Conservation (phyloP, 2,329 filamentous ascomycete species). For the Trichoderma sp. region DNA sequence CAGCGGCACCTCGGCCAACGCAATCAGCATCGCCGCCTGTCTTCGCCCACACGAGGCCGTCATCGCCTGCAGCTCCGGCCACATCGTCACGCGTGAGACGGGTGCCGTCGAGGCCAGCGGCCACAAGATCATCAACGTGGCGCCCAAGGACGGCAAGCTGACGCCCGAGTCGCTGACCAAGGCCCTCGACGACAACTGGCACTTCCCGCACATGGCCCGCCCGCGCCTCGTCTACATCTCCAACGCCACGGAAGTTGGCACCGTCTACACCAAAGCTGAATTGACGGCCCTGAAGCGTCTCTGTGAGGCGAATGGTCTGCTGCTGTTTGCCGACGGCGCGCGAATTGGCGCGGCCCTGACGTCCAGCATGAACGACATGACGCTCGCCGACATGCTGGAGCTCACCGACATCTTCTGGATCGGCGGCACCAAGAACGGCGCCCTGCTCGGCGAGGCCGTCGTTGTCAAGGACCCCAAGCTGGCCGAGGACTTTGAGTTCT, state of each 20-base stretch:
- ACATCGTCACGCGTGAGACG: slow-evolving; percentile 52
- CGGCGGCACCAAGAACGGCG: slow-evolving; percentile 55
- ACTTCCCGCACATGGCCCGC: slow-evolving; percentile 55
- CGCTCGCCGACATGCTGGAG: slow-evolving; percentile 47
- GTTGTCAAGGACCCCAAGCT: slow-evolving; percentile 47
- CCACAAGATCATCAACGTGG: slow-evolving; percentile 54
- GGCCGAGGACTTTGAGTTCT: slow-evolving; percentile 51
- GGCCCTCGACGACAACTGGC: slow-evolving; percentile 50
- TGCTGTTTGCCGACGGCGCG: slow-evolving; percentile 52
- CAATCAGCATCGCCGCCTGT: slow-evolving; percentile 54
- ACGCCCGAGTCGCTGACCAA: slow-evolving; percentile 45
- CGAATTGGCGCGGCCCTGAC: slow-evolving; percentile 48
- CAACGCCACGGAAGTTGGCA: slow-evolving; percentile 54
- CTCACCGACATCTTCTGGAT: slow-evolving; percentile 58
- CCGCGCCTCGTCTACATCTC: slow-evolving; percentile 55
- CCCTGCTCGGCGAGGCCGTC: slow-evolving; percentile 52
- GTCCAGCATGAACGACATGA: slow-evolving; percentile 47
- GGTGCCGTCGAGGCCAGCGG: slow-evolving; percentile 54
- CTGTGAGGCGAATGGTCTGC: slow-evolving; percentile 44
- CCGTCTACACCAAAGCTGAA: slow-evolving; percentile 48
- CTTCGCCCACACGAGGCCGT: slow-evolving; percentile 54
- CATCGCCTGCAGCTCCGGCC: slow-evolving; percentile 51
- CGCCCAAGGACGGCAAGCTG: slow-evolving; percentile 49
- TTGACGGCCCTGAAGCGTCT: slow-evolving; percentile 44
- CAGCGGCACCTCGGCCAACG: slow-evolving; percentile 54